Evolutionary conservation across 1,284 basidiomycete genomes (phyloP), one percentile per base, ranked within the genome.

Genomic region (Athelia psychrophila): DNA sequence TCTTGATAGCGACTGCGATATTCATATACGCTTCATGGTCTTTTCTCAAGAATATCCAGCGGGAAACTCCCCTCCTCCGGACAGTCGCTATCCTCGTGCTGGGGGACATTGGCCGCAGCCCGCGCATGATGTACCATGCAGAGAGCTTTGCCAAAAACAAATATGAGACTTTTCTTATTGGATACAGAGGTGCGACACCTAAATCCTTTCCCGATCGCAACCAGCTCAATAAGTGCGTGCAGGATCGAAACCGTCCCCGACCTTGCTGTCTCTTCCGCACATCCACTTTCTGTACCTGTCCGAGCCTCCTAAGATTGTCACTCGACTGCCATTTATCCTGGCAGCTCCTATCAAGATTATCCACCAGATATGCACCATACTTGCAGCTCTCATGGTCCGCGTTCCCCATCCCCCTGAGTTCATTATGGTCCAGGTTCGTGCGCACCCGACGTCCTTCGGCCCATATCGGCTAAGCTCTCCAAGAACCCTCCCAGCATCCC

Each of bases 51-150:
- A 9, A n/a, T 22, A 42, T 16, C n/a, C 71, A 70, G n/a, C 64
- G 68, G 47, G 60, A 68, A 47, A 62, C 70, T 19, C 79, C 79
- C 33, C 73, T 72, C 23, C 67, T 78, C 27, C 84, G 86, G 19
- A 82, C 89, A 1, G 91, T 93, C 12, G 91, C 87, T 1, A 85
- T 99, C 46, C 75, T 99, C 24, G 97, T 99, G 1, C 78, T 99
- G 9, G 97, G 97, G 6, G 97, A 99, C 71, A 85, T 99, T 47
- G 97, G 95, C 1, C 80, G 96, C 47, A 95, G 91, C 65, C 97
- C 97, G 9, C 80, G 97, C 35, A 98, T 98, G 93, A 97, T 98
- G 91, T 97, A 98, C 68, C 97, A 99, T 63, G 91, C 95, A 0
- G 83, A 95, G 63, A 95, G 91, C 63, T 90, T 99, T 62, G 88